Evolutionary conservation across 306 rosid species (phyloP).

Genomic region (Vigna unguiculata): DNA sequence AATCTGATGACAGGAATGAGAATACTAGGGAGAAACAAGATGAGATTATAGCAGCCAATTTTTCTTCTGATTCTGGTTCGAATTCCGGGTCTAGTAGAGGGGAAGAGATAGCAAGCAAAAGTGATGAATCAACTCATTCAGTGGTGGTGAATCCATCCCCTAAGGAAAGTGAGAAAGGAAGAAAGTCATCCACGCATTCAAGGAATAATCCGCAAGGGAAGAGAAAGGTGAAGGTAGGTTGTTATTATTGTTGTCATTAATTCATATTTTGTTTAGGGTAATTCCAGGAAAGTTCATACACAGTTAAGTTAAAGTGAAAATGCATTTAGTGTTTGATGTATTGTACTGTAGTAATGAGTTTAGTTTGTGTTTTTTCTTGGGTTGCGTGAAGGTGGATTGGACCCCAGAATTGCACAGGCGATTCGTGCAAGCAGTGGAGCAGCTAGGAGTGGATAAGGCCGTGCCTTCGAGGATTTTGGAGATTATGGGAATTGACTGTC

Average conservation of each 20-base stretch:
- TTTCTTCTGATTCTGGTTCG: slow-evolving; percentile 53
- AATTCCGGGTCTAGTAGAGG: slow-evolving; percentile 44
- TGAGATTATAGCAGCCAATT: slow-evolving; percentile 47
- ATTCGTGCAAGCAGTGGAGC: slow-evolving; percentile 98
- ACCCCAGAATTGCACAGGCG: slow-evolving; percentile 93
- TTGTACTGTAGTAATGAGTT: background rate
- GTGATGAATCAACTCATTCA: slow-evolving; percentile 44
- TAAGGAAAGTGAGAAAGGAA: slow-evolving; percentile 55
- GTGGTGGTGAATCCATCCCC: slow-evolving; percentile 33
- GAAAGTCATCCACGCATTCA: slow-evolving; percentile 64
- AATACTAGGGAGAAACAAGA: slow-evolving; percentile 1
- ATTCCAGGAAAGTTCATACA: slow-evolving; percentile 32
- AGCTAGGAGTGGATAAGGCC: slow-evolving; percentile 95
- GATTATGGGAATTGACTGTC: slow-evolving; percentile 96
- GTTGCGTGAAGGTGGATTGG: slow-evolving; percentile 90
- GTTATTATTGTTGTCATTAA: background rate
- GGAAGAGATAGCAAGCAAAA: slow-evolving; percentile 64
- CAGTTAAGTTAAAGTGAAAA: background rate
- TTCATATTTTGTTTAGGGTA: slow-evolving; percentile 8
- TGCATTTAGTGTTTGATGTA: background rate
- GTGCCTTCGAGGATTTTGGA: slow-evolving; percentile 97
- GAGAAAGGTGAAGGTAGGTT: slow-evolving; percentile 79
- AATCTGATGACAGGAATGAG: slow-evolving; percentile 4
- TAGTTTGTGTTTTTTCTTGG: slow-evolving; percentile 17
- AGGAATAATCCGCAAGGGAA: slow-evolving; percentile 70